phyloP scores from a whole-genome alignment of 345 rosid species.

The Salix viminalis region DNA sequence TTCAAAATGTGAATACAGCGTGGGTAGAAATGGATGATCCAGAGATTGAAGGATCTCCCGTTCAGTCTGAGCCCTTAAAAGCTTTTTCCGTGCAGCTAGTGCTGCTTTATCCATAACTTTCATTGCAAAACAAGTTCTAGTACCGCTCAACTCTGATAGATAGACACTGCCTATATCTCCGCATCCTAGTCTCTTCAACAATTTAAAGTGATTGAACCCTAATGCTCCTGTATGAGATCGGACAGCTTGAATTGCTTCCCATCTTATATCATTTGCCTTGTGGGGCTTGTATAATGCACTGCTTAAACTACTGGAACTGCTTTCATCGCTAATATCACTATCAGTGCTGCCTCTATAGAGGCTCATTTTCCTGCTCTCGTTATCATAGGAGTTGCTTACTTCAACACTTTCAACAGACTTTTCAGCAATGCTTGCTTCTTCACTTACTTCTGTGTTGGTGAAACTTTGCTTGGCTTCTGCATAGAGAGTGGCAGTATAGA shows the following conservation, averaged over 20 bases:
- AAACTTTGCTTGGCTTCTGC: constrained; percentile 74
- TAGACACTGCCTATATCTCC: constrained; percentile 89
- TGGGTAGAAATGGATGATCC: constrained; percentile 91
- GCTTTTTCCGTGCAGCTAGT: constrained; percentile 81
- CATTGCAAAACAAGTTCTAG: constrained; percentile 64
- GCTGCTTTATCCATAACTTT: constrained; percentile 77
- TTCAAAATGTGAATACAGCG: constrained; percentile 81
- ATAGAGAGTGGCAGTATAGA: constrained; percentile 47
- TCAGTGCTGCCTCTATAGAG: constrained; percentile 73
- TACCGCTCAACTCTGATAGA: constrained; percentile 75
- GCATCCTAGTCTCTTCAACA: constrained; percentile 56
- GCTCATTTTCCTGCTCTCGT: constrained; percentile 63
- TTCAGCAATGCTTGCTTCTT: constrained; percentile 48
- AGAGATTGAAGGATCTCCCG: constrained; percentile 77
- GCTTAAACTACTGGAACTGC: constrained; percentile 77
- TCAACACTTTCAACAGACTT: constrained; percentile 39
- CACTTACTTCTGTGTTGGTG: constrained; percentile 66
- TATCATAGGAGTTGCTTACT: constrained; percentile 37
- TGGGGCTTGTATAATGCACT: constrained; percentile 68
- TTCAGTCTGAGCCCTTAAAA: constrained; percentile 81
- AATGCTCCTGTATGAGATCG: constrained; percentile 41
- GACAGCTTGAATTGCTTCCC: constrained; percentile 85
- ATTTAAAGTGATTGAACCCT: constrained; percentile 59
- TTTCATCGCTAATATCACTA: constrained; percentile 87
- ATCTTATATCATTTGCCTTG: constrained; percentile 72